These are phyloP conservation scores for Durio zibethinus DNA, from an alignment of 345 rosid genomes.

Conservation along the genomic window DNA sequence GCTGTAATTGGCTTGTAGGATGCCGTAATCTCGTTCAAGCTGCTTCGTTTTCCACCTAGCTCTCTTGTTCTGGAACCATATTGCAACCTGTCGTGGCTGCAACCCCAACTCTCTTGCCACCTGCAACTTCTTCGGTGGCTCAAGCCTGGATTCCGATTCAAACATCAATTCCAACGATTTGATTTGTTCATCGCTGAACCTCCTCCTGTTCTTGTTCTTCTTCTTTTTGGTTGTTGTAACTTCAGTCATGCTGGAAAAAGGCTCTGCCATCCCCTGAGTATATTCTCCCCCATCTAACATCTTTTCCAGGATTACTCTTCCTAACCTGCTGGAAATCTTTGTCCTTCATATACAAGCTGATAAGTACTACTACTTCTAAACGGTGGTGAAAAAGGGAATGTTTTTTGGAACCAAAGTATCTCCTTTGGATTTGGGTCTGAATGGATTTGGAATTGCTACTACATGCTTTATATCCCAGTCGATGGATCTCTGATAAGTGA, in stretches of 20 bases:
- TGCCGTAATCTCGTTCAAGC: slow-evolving; percentile 57
- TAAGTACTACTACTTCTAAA: background rate
- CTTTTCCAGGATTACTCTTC: slow-evolving; percentile 8
- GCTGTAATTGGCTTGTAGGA: slow-evolving; percentile 50
- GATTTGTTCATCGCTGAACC: slow-evolving; percentile 86
- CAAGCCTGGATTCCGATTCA: slow-evolving; percentile 65
- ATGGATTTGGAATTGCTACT: background rate
- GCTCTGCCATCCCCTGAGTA: slow-evolving; percentile 28
- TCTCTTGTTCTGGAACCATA: slow-evolving; percentile 90
- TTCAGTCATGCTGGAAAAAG: slow-evolving; percentile 24
- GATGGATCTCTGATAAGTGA: slow-evolving; percentile 3
- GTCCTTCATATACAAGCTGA: background rate
- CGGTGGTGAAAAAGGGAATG: background rate
- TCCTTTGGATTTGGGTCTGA: background rate
- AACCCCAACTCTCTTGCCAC: slow-evolving; percentile 70
- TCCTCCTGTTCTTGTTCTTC: slow-evolving; percentile 47
- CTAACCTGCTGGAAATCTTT: background rate
- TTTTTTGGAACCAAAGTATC: background rate
- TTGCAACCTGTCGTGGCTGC: slow-evolving; percentile 87
- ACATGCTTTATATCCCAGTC: slow-evolving; percentile 6
- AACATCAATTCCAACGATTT: slow-evolving; percentile 67
- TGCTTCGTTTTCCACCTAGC: slow-evolving; percentile 88
- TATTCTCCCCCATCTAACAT: slow-evolving; percentile 47
- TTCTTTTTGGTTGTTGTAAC: slow-evolving; percentile 34
- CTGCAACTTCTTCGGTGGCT: slow-evolving; percentile 69